Conservation (phyloP, 2,329 filamentous ascomycete species). For the Ilyonectria sp. region DNA sequence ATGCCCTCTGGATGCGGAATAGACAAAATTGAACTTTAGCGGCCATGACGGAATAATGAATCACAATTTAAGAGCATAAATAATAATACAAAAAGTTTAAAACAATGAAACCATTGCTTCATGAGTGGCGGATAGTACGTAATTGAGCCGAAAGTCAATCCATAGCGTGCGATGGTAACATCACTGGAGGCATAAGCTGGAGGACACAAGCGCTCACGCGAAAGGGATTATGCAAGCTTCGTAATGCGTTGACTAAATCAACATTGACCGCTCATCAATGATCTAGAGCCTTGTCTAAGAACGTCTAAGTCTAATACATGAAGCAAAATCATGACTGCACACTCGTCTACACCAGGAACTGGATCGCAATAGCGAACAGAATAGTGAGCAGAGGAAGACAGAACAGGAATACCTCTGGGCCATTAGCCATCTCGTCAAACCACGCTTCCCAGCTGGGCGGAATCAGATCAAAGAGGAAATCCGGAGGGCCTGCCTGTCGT, state of each 20-base stretch:
- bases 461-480: conserved; percentile 33
- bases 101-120: not conserved
- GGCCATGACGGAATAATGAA: conserved; percentile 29
- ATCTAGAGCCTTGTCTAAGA: not conserved
- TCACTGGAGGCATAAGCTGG: too few species aligned
- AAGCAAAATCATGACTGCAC: not conserved
- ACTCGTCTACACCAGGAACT: not conserved
- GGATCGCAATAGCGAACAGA: conserved; percentile 7
- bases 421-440: conserved; percentile 16
- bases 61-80: conserved; percentile 4
- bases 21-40: conserved; percentile 46
- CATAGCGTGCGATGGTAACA: too few species aligned
- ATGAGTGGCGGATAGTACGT: not conserved
- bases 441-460: conserved; percentile 36
- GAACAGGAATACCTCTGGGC: conserved; percentile 33
- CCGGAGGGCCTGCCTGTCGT: conserved; percentile 33
- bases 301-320: not conserved
- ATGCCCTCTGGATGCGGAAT: conserved; percentile 85
- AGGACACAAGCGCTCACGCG: too few species aligned
- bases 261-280: not conserved
- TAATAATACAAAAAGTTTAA: conserved; percentile 8
- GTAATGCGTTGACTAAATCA: not conserved
- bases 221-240: too few species aligned
- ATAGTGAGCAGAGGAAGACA: not conserved
- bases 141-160: too few species aligned